phyloP scores from a whole-genome alignment of 2,329 filamentous ascomycete species.

The Lachnellula arida region DNA sequence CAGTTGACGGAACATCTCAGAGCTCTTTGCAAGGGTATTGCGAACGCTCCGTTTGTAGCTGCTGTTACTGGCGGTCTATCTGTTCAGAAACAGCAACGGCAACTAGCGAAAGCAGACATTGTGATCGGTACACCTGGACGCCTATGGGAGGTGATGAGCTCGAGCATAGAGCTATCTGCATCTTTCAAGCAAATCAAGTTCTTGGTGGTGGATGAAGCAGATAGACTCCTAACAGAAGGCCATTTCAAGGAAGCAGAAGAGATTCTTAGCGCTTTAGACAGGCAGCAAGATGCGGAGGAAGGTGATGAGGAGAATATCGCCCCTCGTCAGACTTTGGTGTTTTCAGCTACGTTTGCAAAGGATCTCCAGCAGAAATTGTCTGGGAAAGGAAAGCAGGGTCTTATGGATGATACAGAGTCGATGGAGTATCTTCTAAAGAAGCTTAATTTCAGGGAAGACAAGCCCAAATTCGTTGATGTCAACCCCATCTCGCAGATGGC shows the following conservation, averaged over 20 bases:
- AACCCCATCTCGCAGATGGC: conserved; percentile 91
- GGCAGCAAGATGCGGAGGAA: conserved; percentile 46
- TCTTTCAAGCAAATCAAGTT: conserved; percentile 73
- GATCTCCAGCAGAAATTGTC: conserved; percentile 85
- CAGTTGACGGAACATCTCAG: conserved; percentile 82
- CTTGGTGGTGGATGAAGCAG: conserved; percentile 89
- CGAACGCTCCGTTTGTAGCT: conserved; percentile 66
- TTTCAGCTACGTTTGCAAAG: conserved; percentile 94
- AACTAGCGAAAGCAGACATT: conserved; percentile 79
- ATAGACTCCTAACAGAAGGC: conserved; percentile 84
- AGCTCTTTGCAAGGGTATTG: conserved; percentile 60
- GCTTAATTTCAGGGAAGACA: conserved; percentile 78
- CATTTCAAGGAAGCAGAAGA: conserved; percentile 94
- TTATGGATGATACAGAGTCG: conserved; percentile 70
- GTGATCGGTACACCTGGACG: conserved; percentile 91
- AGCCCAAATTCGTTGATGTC: conserved; percentile 86
- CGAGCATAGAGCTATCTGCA: conserved; percentile 62
- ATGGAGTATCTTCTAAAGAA: conserved; percentile 92
- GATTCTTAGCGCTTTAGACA: conserved; percentile 76
- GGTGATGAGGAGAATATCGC: conserved; percentile 42
- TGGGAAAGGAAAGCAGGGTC: conserved; percentile 58
- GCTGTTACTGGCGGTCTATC: conserved; percentile 90
- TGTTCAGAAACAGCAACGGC: conserved; percentile 88
- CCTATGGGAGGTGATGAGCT: conserved; percentile 88
- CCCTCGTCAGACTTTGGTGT: conserved; percentile 81